Percentiles rank a stretch among this genome's conserved stretches.
Evolutionary conservation across 345 rosid species (phyloP).

Genomic region (Theobroma cacao): DNA sequence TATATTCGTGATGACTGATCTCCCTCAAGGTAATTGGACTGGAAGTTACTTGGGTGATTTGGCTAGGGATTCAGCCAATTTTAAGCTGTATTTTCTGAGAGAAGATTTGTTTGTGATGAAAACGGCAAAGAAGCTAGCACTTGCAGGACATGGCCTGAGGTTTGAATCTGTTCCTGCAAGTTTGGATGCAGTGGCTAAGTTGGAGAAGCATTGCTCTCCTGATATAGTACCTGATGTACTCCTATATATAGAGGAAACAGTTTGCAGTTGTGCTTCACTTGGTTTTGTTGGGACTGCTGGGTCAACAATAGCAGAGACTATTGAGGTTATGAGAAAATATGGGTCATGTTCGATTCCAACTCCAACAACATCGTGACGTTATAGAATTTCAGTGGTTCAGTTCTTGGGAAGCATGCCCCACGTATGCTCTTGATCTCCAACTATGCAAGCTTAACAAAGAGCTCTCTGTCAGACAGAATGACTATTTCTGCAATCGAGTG

Average conservation of each 20-base stretch:
- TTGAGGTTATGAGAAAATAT: constrained; percentile 70
- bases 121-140: constrained; percentile 46
- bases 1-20: constrained; percentile 91
- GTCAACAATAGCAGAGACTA: constrained; percentile 82
- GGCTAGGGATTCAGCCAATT: constrained; percentile 45
- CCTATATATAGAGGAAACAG: constrained; percentile 70
- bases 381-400: background rate
- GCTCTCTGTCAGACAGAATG: background rate
- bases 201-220: constrained; percentile 44
- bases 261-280: constrained; percentile 94
- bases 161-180: constrained; percentile 36
- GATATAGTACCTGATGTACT: constrained; percentile 48
- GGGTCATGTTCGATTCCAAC: constrained; percentile 34
- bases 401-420: background rate
- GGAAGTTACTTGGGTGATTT: constrained; percentile 74
- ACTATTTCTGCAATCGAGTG: background rate
- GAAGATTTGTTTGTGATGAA: constrained; percentile 49
- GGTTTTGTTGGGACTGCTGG: constrained; percentile 93
- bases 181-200: constrained; percentile 23
- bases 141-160: constrained; percentile 49
- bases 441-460: background rate
- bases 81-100: constrained; percentile 54
- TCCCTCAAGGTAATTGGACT: constrained; percentile 81
- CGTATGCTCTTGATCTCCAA: background rate
- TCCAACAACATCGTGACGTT: constrained; percentile 6